A percentile compares a stretch with the other conserved stretches of the same genome.
phyloP scores from a whole-genome alignment of 208 protist genomes.

The Trypanosoma boissoni region DNA sequence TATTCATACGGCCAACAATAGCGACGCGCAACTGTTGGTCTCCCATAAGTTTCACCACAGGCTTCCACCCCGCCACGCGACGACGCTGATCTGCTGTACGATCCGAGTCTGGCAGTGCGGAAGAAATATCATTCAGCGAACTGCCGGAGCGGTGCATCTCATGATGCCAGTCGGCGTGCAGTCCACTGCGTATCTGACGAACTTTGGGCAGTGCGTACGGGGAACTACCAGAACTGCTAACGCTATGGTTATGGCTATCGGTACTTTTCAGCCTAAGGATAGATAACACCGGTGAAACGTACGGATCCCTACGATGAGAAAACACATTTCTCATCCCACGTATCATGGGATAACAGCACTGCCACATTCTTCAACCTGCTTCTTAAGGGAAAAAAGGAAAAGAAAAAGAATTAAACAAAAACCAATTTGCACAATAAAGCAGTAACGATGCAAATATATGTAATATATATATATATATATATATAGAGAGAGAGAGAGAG shows the following conservation, averaged over 20 bases:
- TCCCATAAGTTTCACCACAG: slow-evolving; percentile 75
- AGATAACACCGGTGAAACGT: no score
- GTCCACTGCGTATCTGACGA: slow-evolving; percentile 47
- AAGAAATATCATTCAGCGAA: slow-evolving; percentile 70
- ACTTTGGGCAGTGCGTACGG: slow-evolving; percentile 23
- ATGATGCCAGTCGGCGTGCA: slow-evolving; percentile 60
- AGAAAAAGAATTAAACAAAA: slow-evolving; percentile 18
- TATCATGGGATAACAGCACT: slow-evolving; percentile 11
- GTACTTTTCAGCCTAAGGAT: no score
- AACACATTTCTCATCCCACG: slow-evolving; percentile 6
- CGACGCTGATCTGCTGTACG: slow-evolving; percentile 71
- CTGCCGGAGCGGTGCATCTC: slow-evolving; percentile 56
- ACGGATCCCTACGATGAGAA: no score
- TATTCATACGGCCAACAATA: slow-evolving; percentile 88
- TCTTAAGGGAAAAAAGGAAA: slow-evolving; percentile 1
- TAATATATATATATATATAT: neutral
- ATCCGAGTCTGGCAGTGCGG: slow-evolving; percentile 50
- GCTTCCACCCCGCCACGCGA: slow-evolving; percentile 72
- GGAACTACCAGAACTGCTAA: neutral
- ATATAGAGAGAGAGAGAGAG: neutral
- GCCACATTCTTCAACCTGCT: neutral
- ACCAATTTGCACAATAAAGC: no score
- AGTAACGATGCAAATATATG: neutral
- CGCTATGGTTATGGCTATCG: no score
- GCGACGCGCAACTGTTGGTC: slow-evolving; percentile 85